Base-by-base conservation (phyloP, 2,329 filamentous ascomycete genomes). In the Colletotrichum tanaceti region DNA sequence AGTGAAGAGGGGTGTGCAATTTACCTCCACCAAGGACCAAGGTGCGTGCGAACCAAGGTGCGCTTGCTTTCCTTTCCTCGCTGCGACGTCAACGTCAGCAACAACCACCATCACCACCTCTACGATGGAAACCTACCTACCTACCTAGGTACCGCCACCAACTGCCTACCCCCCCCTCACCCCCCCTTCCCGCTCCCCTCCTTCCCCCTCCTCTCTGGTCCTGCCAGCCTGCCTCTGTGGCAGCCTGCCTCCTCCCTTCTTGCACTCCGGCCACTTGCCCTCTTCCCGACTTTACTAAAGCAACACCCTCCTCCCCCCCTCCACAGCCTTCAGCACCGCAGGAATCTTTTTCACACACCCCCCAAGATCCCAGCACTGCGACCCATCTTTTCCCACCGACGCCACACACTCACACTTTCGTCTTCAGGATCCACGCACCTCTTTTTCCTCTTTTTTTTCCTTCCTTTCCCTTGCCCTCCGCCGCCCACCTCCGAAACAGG, bases 11-110 rank as follows among this genome's bases (percentile, higher is more conserved):
- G 46, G 46, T 13, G 65, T 68, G 43, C 50, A 39, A 24, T 65
- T 16, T 57, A 60, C 50, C 28, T 28, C 28, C 28, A 28, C 28
- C 28, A 28, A 28, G 7, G 28, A n/a, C 28, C 28, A 28, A 28
- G 28, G 28, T 28, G n/a, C n/a, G 28, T 28, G 28, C 28, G 28
- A 28, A 53, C 11, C 10, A 53, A 53, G 50, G 50, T 53, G n/a
- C 28, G 35, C 58, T 43, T 60, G 32, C 58, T 43, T 49, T 63
- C 64, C 38, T 58, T 38, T 52, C 44, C 64, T 59, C 61, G 50
- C 50, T 68, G 62, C 62, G 62, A 68, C 65, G 62, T 65, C 65
- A 68, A 65, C 55, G 62, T 68, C 55, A 68, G 62, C 62, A 60
- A 50, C 35, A 32, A 4, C 35, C 24, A 35, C 20, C 24, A 24